Conservation (phyloP, 2,329 filamentous ascomycete genomes). For the Botrytis elliptica region DNA sequence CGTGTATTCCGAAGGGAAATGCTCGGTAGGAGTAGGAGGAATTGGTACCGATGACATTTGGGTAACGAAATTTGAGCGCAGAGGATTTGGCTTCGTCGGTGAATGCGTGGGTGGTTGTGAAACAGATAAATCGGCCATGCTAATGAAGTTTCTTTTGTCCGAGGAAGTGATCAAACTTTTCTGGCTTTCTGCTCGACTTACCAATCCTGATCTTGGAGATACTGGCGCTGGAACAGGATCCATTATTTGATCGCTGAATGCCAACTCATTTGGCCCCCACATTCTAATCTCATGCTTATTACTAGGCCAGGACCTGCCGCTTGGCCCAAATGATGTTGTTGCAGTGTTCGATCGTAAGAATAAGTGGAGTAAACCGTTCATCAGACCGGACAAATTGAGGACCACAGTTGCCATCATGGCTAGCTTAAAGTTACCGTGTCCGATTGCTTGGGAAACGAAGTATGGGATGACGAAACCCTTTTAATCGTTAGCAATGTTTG, state of each 20-base stretch:
- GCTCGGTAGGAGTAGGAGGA: not conserved
- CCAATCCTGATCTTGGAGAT: slow-evolving; percentile 23
- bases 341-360: slow-evolving; percentile 64
- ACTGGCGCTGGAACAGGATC: slow-evolving; percentile 34
- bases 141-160: slow-evolving; percentile 31
- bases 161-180: slow-evolving; percentile 27
- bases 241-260: slow-evolving; percentile 33
- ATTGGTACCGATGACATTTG: slow-evolving; percentile 1
- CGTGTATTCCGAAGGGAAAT: slow-evolving; percentile 18
- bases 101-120: slow-evolving; percentile 21
- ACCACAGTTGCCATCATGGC: slow-evolving; percentile 65
- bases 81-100: slow-evolving; percentile 17
- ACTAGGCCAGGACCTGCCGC: slow-evolving; percentile 48
- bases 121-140: slow-evolving; percentile 30
- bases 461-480: slow-evolving; percentile 62
- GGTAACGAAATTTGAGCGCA: slow-evolving; percentile 23
- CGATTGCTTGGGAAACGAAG: slow-evolving; percentile 57
- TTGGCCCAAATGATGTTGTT: slow-evolving; percentile 53
- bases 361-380: slow-evolving; percentile 64
- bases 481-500: slow-evolving; percentile 34
- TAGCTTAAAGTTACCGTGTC: slow-evolving; percentile 47
- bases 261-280: slow-evolving; percentile 44
- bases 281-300: slow-evolving; percentile 49
- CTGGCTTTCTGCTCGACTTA: slow-evolving; percentile 29
- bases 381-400: slow-evolving; percentile 63